Conservation (phyloP, 345 rosid genomes). For the Arabidopsis thaliana region TAIR10.1 NC_003076.8:1916501-1917000, state of each 20-base stretch:
- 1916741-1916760: too few species aligned
- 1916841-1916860: not conserved
- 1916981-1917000: constrained; percentile 39
- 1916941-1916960: not conserved
- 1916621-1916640: too few species aligned
- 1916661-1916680: not conserved
- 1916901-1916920: constrained; percentile 5
- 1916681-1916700: not conserved
- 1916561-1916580: too few species aligned
- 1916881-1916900: constrained; percentile 23
- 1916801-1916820: not conserved
- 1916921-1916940: constrained; percentile 36
- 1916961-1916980: not conserved
- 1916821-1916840: not conserved
- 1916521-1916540: too few species aligned
- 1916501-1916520: not conserved
- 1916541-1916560: too few species aligned
- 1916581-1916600: too few species aligned
- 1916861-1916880: constrained; percentile 10
- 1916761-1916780: too few species aligned
- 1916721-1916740: not conserved
- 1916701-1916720: not conserved
- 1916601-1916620: too few species aligned
- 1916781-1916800: not conserved
- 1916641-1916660: not conserved